Evolutionary conservation across 2,329 filamentous ascomycete genomes (phyloP).

Genomic region (Penicillium verrucosum): DNA sequence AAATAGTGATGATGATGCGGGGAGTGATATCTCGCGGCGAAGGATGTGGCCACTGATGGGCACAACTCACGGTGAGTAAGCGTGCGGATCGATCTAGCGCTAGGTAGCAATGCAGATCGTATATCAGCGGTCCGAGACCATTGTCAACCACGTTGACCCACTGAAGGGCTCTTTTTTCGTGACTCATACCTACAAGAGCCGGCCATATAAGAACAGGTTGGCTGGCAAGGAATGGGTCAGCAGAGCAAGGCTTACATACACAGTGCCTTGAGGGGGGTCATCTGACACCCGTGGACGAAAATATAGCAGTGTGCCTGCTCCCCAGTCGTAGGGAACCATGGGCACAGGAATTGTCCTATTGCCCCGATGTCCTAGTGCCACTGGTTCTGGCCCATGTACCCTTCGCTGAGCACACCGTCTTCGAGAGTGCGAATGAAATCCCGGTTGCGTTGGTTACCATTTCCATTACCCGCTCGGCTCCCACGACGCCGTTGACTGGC

Average conservation of each 20-base stretch:
- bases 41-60: constrained; percentile 7
- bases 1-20: constrained; percentile 6
- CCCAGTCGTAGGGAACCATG: background rate
- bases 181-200: constrained; percentile 3
- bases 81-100: constrained; percentile 6
- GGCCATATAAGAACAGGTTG: background rate
- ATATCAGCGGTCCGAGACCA: constrained; percentile 10
- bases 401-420: constrained; percentile 89
- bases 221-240: constrained; percentile 1
- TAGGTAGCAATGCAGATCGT: constrained; percentile 5
- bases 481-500: constrained; percentile 69
- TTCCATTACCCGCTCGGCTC: constrained; percentile 58
- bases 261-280: background rate
- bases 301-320: constrained; percentile 1
- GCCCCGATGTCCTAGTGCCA: constrained; percentile 54
- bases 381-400: constrained; percentile 74
- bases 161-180: background rate
- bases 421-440: constrained; percentile 95
- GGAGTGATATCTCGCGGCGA: background rate
- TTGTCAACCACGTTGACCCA: background rate
- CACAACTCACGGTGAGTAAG: constrained; percentile 3
- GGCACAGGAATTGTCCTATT: background rate
- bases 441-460: constrained; percentile 57
- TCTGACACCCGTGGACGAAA: constrained; percentile 1
- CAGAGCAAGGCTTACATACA: background rate